Evolutionary conservation across 345 rosid genomes (phyloP).

Genomic region (Melaleuca quinquenervia): DNA sequence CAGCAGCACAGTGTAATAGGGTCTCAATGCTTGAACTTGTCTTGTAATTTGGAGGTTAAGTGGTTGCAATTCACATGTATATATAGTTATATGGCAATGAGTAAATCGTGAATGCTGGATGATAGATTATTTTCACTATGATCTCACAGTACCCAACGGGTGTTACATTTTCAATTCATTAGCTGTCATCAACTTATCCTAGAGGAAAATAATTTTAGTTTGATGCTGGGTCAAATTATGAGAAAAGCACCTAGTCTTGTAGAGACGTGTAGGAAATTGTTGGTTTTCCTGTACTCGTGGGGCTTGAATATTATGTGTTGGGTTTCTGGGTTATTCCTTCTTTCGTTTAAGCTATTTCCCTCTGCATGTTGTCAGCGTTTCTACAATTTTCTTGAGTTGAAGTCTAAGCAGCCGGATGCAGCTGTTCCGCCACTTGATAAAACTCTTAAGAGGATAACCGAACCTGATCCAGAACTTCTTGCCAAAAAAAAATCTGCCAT

Average conservation of each 20-base stretch:
- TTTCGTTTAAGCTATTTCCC: not conserved
- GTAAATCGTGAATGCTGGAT: not conserved
- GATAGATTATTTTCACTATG: not conserved
- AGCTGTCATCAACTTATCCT: not conserved
- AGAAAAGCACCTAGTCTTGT: not conserved
- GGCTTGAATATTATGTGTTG: not conserved
- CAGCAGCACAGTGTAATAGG: not conserved
- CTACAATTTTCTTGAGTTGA: conserved; percentile 65
- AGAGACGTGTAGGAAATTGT: not conserved
- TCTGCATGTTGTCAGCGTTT: conserved; percentile 41
- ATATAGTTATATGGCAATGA: not conserved
- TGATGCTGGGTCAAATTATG: not conserved
- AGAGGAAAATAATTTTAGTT: not conserved
- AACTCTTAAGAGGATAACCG: conserved; percentile 57
- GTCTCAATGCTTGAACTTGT: not conserved
- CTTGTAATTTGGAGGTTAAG: not conserved
- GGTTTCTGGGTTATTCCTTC: not conserved
- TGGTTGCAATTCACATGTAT: not conserved
- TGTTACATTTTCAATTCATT: not conserved
- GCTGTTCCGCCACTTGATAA: conserved; percentile 68
- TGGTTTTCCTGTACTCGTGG: not conserved
- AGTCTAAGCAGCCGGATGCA: conserved; percentile 61
- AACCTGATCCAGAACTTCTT: conserved; percentile 54
- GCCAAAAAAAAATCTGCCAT: conserved; percentile 34
- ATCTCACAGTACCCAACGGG: not conserved